These are phyloP conservation scores for Flaveria ramosissima DNA, from an alignment of 129 eudicot genomes.

Conservation along the genomic window DNA sequence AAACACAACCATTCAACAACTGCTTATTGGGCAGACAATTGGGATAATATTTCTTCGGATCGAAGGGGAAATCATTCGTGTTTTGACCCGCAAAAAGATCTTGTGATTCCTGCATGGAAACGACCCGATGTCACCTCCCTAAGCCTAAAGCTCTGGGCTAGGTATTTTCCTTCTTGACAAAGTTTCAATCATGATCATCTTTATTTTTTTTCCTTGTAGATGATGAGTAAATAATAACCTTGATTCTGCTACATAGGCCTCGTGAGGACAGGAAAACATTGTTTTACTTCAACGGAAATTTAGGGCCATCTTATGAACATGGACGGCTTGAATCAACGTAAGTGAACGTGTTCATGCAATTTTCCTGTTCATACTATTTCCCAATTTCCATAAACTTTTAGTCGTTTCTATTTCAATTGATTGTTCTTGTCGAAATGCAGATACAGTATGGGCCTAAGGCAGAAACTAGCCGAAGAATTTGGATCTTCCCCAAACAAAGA, in stretches of 20 bases:
- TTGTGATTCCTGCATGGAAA: conserved; percentile 98
- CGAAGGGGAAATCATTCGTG: conserved; percentile 92
- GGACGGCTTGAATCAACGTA: conserved; percentile 93
- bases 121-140: conserved; percentile 63
- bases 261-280: conserved; percentile 66
- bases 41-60: conserved; percentile 66
- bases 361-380: not conserved
- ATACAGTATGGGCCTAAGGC: conserved; percentile 98
- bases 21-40: conserved; percentile 95
- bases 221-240: no score
- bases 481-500: conserved; percentile 78
- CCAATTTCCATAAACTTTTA: not conserved
- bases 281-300: conserved; percentile 93
- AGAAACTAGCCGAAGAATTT: conserved; percentile 86
- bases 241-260: conserved; percentile 47
- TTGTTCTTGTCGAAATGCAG: conserved; percentile 42
- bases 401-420: not conserved
- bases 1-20: conserved; percentile 93
- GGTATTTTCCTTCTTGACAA: conserved; percentile 38
- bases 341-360: conserved; percentile 32
- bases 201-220: no score
- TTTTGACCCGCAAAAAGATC: conserved; percentile 96
- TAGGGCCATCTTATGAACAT: conserved; percentile 85
- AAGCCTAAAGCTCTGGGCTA: conserved; percentile 68
- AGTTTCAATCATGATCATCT: no score